Base-by-base conservation (phyloP, 768 basidiomycete species). In the Termitomyces sp. region DNA sequence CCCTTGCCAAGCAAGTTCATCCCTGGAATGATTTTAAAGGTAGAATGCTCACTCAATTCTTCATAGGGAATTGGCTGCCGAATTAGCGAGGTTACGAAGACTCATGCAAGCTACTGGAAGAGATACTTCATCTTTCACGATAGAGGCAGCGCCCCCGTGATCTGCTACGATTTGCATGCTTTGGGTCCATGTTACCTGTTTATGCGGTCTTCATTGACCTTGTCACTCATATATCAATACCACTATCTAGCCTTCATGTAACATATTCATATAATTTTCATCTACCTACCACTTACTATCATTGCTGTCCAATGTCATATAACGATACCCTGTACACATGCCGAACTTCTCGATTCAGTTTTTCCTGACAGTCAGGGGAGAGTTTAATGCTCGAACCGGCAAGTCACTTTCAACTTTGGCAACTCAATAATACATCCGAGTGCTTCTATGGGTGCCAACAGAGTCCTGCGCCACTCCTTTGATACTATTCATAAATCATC, bases 11-110 rank as follows among this genome's bases (percentile, higher is more conserved):
- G 89, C 87, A 62, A 64, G 86, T 75, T 12, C 54, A 22, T 52
- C 59, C 28, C 26, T 58, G 53, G 7, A 46, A 39, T 28, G 42
- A 24, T 34, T 52, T 28, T 6, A 52, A 28, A 39, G 37, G 37
- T 52, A 24, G 51, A 41, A 52, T 39, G 37, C 51, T 52, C n/a
- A 52, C 29, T 8, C 1, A 20, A 13, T 28, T 29, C 45, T 58
- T 37, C 54, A 28, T 64, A 89, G 88, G 65, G 72, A 74, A 33
- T 69, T 91, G 31, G 74, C 86, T 5, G 73, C 76, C 29, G 90
- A 92, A 68, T 75, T 92, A 46, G 80, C 82, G 50, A 78, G 88
- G 57, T 72, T 92, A 66, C 78, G 87, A 66, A 79, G 90, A 62
- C 77, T 92, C 41, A 91, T 92, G 84, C 87, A 82, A 65, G 72